Evolutionary conservation across 1,284 basidiomycete species (phyloP), one percentile per base, ranked within the genome.

Genomic region (Sparassis latifolia): DNA sequence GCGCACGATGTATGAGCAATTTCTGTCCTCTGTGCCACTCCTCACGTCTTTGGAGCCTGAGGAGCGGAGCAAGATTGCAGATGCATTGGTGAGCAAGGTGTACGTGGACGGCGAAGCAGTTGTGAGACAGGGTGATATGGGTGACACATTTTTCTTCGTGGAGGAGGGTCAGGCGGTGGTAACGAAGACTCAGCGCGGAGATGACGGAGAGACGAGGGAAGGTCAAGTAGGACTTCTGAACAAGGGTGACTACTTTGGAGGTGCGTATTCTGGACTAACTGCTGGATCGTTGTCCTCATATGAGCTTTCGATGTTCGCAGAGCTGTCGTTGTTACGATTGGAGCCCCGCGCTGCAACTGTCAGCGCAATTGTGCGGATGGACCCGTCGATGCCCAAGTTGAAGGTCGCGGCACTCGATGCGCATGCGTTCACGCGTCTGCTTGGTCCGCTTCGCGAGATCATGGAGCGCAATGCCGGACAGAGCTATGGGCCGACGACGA

Each of bases 161-260:
- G 94, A 98, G 65, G 90, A 92, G 58, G 96, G 96, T 27, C 81
- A 89, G 55, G 96, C 95, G 2, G 75, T 86, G 50, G 94, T 94
- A 3, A 88, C 88, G 51, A 97, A 97, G 74, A 72, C 71, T 41
- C 78, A 84, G 56, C 71, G 73, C 52, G 74, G 71, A 30, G 79
- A 80, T 5, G 78, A 82, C 42, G 85, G 84, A 0, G 76, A 81
- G 47, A 67, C 73, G 53, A 72, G 75, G 46, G 87, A 90, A 57
- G 74, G 84, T 28, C 72, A 77, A 6, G 90, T 97, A 9, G 89
- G 89, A 12, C 79, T 74, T 51, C 79, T 92, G 48, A 79, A 76
- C 60, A 91, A 93, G 62, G 96, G 96, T 10, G 95, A 99, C 69
- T 99, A 98, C 78, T 99, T 99, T 75, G 96, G 96, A 69, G 94